Conservation (phyloP, 2,329 filamentous ascomycete genomes). For the Drechslerella coelobrocha region DNA sequence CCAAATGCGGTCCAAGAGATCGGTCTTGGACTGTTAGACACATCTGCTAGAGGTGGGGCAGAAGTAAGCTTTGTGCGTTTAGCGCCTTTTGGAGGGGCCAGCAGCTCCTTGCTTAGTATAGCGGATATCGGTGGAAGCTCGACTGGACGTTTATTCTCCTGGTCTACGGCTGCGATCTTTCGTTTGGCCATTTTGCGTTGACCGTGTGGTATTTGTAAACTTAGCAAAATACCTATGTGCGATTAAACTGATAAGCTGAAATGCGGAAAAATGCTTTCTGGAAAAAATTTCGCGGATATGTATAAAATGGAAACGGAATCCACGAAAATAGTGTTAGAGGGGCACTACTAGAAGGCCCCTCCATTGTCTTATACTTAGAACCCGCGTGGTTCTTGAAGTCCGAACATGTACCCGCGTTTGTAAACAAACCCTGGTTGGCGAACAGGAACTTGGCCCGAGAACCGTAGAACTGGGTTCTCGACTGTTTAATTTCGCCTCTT, state of each 20-base stretch:
- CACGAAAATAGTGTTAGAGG: no score
- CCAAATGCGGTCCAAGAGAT: conserved; percentile 37
- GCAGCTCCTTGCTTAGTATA: not conserved
- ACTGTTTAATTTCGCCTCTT: not conserved
- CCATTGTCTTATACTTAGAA: not conserved
- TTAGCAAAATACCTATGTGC: no score
- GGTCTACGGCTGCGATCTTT: conserved; percentile 13
- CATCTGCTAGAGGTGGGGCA: conserved; percentile 24
- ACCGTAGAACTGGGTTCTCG: not conserved
- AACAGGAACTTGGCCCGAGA: not conserved
- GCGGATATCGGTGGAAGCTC: conserved; percentile 2
- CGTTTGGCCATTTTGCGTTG: conserved; percentile 26
- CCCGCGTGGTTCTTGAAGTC: no score
- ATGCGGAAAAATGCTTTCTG: no score
- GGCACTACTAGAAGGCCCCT: not conserved
- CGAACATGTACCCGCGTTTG: not conserved
- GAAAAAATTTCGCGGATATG: no score
- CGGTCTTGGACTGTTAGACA: conserved; percentile 36
- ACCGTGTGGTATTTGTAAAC: conserved; percentile 19
- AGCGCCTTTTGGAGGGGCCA: conserved; percentile 10
- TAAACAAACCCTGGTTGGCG: not conserved
- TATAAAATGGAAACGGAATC: no score
- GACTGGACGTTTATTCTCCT: conserved; percentile 27
- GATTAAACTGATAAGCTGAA: no score
- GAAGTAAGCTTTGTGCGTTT: conserved; percentile 6